Percentiles rank a stretch among this genome's conserved stretches.
phyloP scores from a whole-genome alignment of 2,329 filamentous ascomycete genomes.

The Ceratocystis destructans region DNA sequence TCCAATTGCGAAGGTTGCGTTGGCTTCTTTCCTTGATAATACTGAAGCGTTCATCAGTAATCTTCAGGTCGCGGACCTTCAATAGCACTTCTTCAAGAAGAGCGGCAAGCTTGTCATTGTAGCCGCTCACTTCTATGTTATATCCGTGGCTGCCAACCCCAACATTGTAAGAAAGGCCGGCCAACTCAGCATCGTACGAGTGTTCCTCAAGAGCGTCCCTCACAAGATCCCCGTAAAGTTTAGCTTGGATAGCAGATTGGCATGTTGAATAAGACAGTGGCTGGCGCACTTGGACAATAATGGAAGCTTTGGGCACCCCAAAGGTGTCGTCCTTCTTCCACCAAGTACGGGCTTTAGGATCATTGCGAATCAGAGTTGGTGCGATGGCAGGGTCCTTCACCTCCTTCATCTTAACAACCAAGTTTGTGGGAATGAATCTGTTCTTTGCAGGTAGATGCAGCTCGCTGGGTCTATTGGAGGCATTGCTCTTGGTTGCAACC shows the following conservation, averaged over 20 bases:
- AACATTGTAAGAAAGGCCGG: slow-evolving; percentile 75
- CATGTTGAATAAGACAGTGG: slow-evolving; percentile 68
- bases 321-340: slow-evolving; percentile 98
- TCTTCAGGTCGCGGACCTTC: slow-evolving; percentile 69
- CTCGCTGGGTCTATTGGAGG: slow-evolving; percentile 48
- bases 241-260: slow-evolving; percentile 62
- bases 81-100: slow-evolving; percentile 77
- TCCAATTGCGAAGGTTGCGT: slow-evolving; percentile 70
- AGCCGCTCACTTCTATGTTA: slow-evolving; percentile 68
- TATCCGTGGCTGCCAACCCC: slow-evolving; percentile 57
- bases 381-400: slow-evolving; percentile 58
- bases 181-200: slow-evolving; percentile 88
- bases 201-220: slow-evolving; percentile 83
- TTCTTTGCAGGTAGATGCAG: slow-evolving; percentile 85
- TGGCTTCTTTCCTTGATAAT: slow-evolving; percentile 77
- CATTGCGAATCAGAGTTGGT: slow-evolving; percentile 75
- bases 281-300: slow-evolving; percentile 67
- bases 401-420: slow-evolving; percentile 91
- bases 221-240: slow-evolving; percentile 72
- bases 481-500: slow-evolving; percentile 44
- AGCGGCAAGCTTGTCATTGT: slow-evolving; percentile 91
- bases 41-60: slow-evolving; percentile 76
- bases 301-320: slow-evolving; percentile 90
- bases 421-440: slow-evolving; percentile 83
- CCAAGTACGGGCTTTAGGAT: slow-evolving; percentile 70